A percentile compares a stretch with the other conserved stretches of the same genome.
These are phyloP conservation scores for Podospora pseudopauciseta DNA, from an alignment of 495 filamentous ascomycete genomes.

Conservation along the genomic window DNA sequence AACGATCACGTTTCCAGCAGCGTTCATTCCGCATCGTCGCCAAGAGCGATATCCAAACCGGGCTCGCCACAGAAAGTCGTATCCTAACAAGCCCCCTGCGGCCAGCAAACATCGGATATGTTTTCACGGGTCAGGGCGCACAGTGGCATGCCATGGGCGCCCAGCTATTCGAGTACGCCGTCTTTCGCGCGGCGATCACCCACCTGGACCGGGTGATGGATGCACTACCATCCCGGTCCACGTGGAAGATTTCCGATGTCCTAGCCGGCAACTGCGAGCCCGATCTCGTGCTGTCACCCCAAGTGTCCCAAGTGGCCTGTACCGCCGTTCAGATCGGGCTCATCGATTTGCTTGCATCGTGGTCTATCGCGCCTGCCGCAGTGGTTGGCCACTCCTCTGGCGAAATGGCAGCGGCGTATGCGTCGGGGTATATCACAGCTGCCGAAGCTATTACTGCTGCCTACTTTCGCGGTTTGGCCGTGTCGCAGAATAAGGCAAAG, in stretches of 20 bases:
- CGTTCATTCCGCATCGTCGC: slow-evolving; percentile 11
- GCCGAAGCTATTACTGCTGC: slow-evolving; percentile 30
- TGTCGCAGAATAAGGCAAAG: slow-evolving; percentile 12
- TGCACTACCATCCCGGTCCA: background rate
- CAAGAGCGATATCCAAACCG: background rate
- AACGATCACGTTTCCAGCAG: slow-evolving; percentile 11
- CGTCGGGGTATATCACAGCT: slow-evolving; percentile 29
- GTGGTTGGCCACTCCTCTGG: slow-evolving; percentile 43
- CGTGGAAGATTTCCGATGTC: slow-evolving; percentile 14
- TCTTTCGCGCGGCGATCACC: too few relatives aligned
- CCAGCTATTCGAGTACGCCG: too few relatives aligned
- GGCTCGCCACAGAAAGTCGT: background rate
- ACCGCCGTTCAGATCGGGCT: slow-evolving; percentile 48
- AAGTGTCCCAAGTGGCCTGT: slow-evolving; percentile 41
- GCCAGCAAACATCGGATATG: slow-evolving; percentile 10
- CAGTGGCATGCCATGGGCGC: slow-evolving; percentile 16
- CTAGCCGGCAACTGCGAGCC: slow-evolving; percentile 23
- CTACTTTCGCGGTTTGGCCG: slow-evolving; percentile 33
- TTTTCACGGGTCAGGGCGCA: slow-evolving; percentile 21
- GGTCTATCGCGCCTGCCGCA: slow-evolving; percentile 41
- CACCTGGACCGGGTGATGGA: slow-evolving; percentile 11
- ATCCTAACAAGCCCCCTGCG: background rate
- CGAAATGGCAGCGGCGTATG: slow-evolving; percentile 43
- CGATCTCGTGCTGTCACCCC: slow-evolving; percentile 31
- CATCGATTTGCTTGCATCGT: slow-evolving; percentile 45